These are phyloP conservation scores for Lasiosphaeris hirsuta DNA, from an alignment of 495 filamentous ascomycete species.

Conservation along the genomic window DNA sequence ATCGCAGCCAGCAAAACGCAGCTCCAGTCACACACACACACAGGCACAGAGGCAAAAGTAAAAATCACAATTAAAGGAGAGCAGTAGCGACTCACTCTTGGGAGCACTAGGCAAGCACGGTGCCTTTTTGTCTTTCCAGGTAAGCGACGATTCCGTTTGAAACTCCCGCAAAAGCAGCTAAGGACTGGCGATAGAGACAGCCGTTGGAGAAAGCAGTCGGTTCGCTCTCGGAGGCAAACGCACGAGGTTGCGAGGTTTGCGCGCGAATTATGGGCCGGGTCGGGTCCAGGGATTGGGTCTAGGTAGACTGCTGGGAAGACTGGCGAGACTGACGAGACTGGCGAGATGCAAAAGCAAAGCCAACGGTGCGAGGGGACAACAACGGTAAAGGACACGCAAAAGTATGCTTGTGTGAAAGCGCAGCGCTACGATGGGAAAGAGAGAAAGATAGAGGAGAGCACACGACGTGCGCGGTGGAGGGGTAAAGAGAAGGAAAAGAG, in stretches of 20 bases:
- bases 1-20: neutral
- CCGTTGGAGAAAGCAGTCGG: conserved; percentile 6
- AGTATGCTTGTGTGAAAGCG: conserved; percentile 27
- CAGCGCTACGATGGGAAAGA: conserved; percentile 16
- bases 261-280: conserved; percentile 17
- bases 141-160: neutral
- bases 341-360: conserved; percentile 41
- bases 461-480: conserved; percentile 14
- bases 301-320: conserved; percentile 5
- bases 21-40: neutral
- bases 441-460: conserved; percentile 15
- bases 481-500: conserved; percentile 19
- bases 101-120: conserved; percentile 13
- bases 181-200: conserved; percentile 16
- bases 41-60: neutral
- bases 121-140: conserved; percentile 2
- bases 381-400: conserved; percentile 27
- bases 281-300: conserved; percentile 28
- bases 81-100: conserved; percentile 17
- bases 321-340: conserved; percentile 17
- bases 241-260: conserved; percentile 2
- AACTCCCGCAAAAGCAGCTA: conserved; percentile 16
- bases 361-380: conserved; percentile 20
- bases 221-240: neutral
- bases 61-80: neutral